phyloP scores from a whole-genome alignment of 768 basidiomycete genomes.

The Xerocomus spinulosus region DNA sequence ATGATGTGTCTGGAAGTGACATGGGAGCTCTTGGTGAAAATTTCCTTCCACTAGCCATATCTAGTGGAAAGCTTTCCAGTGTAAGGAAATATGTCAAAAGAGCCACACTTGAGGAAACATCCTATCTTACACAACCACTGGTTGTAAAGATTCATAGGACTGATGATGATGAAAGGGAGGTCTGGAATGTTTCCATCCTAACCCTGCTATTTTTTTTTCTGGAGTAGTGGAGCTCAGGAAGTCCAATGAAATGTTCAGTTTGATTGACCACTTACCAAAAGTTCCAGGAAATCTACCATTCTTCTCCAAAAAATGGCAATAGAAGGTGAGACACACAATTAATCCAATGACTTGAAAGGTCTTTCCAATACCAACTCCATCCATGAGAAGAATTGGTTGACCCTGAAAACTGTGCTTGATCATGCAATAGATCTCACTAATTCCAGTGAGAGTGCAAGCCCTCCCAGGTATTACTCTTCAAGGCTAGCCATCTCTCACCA shows the following conservation, averaged over 20 bases:
- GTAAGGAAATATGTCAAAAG: slow-evolving; percentile 4
- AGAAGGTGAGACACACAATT: slow-evolving; percentile 12
- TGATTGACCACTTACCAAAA: too few species aligned
- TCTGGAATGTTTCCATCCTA: background rate
- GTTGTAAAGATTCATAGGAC: background rate
- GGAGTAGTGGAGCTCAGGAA: too few species aligned
- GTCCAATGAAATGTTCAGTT: too few species aligned
- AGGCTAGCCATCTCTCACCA: slow-evolving; percentile 7
- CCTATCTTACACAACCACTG: slow-evolving; percentile 1
- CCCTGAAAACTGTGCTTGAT: background rate
- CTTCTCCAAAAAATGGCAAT: background rate
- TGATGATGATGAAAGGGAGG: background rate
- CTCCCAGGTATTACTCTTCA: background rate
- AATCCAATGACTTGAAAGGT: slow-evolving; percentile 18
- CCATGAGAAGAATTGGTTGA: slow-evolving; percentile 18
- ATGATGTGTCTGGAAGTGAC: background rate
- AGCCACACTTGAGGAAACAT: background rate
- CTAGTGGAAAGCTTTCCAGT: background rate
- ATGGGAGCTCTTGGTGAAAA: background rate
- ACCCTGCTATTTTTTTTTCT: slow-evolving; percentile 1
- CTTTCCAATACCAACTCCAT: slow-evolving; percentile 23
- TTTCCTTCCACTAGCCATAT: background rate
- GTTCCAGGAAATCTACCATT: background rate
- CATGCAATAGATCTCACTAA: slow-evolving; percentile 19
- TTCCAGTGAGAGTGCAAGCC: slow-evolving; percentile 10